Conservation (phyloP, 345 rosid species). For the Gossypium bickii region DNA sequence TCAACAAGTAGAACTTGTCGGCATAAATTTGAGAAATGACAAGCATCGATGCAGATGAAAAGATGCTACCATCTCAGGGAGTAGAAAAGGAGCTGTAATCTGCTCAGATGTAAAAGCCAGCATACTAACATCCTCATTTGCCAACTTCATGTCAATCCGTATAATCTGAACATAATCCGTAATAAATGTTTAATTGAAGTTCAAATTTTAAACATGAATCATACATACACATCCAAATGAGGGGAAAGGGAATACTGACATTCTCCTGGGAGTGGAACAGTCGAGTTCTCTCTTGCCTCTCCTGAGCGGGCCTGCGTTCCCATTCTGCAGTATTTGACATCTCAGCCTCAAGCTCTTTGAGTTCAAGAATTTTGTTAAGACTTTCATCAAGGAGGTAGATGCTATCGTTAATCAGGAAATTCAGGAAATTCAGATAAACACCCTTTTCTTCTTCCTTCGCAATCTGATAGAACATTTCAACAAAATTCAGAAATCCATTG, state of each 20-base stretch:
- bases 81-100: constrained; percentile 91
- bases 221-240: not conserved
- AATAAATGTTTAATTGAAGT: constrained; percentile 11
- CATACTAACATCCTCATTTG: constrained; percentile 96
- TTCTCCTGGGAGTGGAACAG: constrained; percentile 92
- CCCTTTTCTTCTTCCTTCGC: constrained; percentile 99
- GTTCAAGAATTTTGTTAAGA: constrained; percentile 94
- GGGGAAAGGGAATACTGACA: constrained; percentile 37
- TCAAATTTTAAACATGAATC: not conserved
- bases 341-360: constrained; percentile 90
- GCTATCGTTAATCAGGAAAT: constrained; percentile 96
- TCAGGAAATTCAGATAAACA: constrained; percentile 92
- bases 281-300: constrained; percentile 94
- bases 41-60: not conserved
- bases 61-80: constrained; percentile 89
- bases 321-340: constrained; percentile 90
- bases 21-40: not conserved
- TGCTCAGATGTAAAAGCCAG: constrained; percentile 92
- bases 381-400: constrained; percentile 97
- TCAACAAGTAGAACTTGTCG: not conserved
- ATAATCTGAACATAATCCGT: constrained; percentile 54
- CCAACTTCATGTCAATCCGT: constrained; percentile 93
- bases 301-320: constrained; percentile 93
- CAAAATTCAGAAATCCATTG: not conserved
- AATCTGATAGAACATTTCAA: constrained; percentile 51